These are phyloP conservation scores for Phylloporus arenicola DNA, from an alignment of 768 basidiomycete species.

Conservation along the genomic window DNA sequence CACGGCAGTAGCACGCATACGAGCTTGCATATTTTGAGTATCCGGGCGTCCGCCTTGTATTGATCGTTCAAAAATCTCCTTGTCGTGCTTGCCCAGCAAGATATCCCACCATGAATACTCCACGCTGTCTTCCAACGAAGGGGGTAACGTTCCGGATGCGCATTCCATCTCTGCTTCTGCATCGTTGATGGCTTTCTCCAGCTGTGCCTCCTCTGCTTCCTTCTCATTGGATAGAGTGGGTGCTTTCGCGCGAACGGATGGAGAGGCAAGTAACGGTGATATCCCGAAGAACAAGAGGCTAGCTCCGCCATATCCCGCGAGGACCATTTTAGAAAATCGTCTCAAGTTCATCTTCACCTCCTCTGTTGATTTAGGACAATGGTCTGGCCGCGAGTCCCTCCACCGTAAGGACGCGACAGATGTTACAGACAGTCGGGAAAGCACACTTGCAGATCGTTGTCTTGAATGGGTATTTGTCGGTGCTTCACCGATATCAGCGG, in stretches of 20 bases:
- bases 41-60: conserved; percentile 25
- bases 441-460: conserved; percentile 27
- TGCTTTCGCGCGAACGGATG: conserved; percentile 20
- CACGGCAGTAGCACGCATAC: conserved; percentile 53
- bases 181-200: conserved; percentile 63
- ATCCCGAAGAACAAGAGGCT: conserved; percentile 79
- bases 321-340: conserved; percentile 73
- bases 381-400: conserved; percentile 22
- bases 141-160: conserved; percentile 27
- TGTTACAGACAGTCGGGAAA: conserved; percentile 22
- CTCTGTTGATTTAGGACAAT: conserved; percentile 30
- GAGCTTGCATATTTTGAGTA: conserved; percentile 26
- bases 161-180: conserved; percentile 59
- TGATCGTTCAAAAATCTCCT: conserved; percentile 74
- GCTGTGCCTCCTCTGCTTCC: conserved; percentile 52
- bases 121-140: conserved; percentile 18
- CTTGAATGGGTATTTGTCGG: conserved; percentile 28
- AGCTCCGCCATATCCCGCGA: conserved; percentile 82
- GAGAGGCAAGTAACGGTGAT: conserved; percentile 29
- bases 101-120: conserved; percentile 83
- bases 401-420: conserved; percentile 24
- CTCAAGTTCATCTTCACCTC: conserved; percentile 69
- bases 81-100: conserved; percentile 72
- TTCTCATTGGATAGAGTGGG: conserved; percentile 36
- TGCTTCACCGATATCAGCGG: conserved; percentile 74